Evolutionary conservation across 208 protist genomes (phyloP), one percentile per base, ranked within the genome.

Genomic region (Herpetomonas tarakana): DNA sequence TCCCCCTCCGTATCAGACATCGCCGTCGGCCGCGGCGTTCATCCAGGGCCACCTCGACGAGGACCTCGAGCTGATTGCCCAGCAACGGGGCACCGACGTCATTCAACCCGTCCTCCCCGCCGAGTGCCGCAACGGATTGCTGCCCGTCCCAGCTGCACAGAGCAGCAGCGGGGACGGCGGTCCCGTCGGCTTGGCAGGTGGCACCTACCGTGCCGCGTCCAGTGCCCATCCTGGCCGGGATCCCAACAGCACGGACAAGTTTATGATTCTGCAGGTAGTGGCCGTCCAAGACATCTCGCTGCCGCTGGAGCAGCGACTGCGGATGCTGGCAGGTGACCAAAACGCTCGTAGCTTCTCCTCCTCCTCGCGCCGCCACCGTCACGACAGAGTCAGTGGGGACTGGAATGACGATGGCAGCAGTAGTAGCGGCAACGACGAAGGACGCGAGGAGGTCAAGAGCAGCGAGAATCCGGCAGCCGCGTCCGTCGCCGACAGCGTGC

Each of bases 251-350:
- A 18, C 11, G 7, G 21, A 7, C 12, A 6, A 21, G n/a, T 16
- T 49, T 4, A 25, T 85, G 19, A 14, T 83, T 35, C 62, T 91
- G 14, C 84, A 91, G 51, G 81, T 91, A 24, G 76, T 86, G 39
- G 60, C 64, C 2, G 66, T 86, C 3, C 71, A 81, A 46, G 80
- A 91, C 44, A 71, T 84, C 6, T 83, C 75, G 2, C 77, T 87
- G 11, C 70, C 80, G 22, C 51, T 74, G 19, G 74, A 76, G 11
- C 77, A 85, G 58, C 73, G 77, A 19, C 68, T 74, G 4, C 80
- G 81, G 2, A 72, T 49, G 9, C 62, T 89, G 16, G 54, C 61
- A 18, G 64, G 69, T 14, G 46, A 1, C 45, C 6, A 41, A 6
- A 41, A 14, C 35, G 9, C 14, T 6, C 6, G 9, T 14, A 14